phyloP scores from a whole-genome alignment of 768 basidiomycete species.

The Scleroderma citrinum region DNA sequence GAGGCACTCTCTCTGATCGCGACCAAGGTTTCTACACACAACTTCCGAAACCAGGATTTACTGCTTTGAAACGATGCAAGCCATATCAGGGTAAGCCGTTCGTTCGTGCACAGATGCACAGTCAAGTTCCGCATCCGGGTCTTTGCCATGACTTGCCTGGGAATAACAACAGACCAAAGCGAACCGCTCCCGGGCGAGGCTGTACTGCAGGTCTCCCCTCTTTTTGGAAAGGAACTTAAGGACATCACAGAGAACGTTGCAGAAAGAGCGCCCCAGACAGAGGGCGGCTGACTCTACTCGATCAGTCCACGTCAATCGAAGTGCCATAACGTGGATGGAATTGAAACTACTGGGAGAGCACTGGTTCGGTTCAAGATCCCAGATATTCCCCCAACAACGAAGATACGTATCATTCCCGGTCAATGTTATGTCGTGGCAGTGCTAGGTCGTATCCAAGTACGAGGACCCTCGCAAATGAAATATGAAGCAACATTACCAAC shows the following conservation, averaged over 20 bases:
- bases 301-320: background rate
- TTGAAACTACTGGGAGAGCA: too few relatives aligned
- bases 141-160: background rate
- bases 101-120: too few relatives aligned
- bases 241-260: background rate
- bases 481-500: constrained; percentile 5
- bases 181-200: background rate
- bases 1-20: background rate
- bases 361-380: background rate
- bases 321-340: background rate
- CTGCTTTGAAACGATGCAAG: background rate
- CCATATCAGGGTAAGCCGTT: too few relatives aligned
- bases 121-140: background rate
- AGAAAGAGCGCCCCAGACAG: background rate
- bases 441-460: background rate
- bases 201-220: background rate
- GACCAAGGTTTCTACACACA: background rate
- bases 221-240: background rate
- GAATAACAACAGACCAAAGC: background rate
- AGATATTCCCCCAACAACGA: background rate
- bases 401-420: background rate
- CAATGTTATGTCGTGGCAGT: background rate
- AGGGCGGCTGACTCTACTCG: background rate
- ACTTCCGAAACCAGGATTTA: background rate
- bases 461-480: background rate